phyloP scores from a whole-genome alignment of 805 yeast species.

The Lipomyces anomalus region DNA sequence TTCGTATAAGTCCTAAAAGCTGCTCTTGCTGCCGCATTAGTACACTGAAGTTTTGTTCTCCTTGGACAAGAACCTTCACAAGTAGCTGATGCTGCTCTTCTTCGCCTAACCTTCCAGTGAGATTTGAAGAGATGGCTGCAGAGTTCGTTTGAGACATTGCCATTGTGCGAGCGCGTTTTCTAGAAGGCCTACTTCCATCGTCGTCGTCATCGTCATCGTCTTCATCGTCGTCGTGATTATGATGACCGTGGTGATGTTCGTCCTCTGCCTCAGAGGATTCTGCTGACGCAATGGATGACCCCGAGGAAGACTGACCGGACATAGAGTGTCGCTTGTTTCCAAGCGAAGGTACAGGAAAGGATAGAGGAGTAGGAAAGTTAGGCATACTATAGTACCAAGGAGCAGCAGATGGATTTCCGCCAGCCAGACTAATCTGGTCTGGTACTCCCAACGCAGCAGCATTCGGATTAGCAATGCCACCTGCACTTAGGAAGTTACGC shows the following conservation, averaged over 20 bases:
- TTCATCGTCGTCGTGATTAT: too few relatives aligned
- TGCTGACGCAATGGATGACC: neutral
- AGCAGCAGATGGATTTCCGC: neutral
- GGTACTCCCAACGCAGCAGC: neutral
- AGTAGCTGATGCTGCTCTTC: neutral
- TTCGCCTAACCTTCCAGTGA: neutral
- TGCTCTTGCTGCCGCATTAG: neutral
- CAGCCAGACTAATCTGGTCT: neutral
- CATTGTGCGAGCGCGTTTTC: neutral
- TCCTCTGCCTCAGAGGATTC: neutral
- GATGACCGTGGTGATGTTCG: too few relatives aligned
- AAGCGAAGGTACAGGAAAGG: neutral
- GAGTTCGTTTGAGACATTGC: neutral
- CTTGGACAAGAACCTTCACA: neutral
- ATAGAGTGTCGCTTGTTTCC: neutral
- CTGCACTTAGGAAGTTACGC: too few relatives aligned
- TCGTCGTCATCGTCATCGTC: too few relatives aligned
- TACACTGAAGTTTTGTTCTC: neutral
- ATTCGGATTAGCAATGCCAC: neutral
- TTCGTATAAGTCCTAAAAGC: neutral
- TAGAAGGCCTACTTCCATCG: neutral
- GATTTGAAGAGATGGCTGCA: neutral
- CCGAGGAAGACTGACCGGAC: neutral
- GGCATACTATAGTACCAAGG: neutral
- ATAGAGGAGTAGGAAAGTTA: neutral